These are phyloP conservation scores for Saccharomyces hybrid DNA, from an alignment of 1,139 yeast species.

Conservation along the genomic window DNA sequence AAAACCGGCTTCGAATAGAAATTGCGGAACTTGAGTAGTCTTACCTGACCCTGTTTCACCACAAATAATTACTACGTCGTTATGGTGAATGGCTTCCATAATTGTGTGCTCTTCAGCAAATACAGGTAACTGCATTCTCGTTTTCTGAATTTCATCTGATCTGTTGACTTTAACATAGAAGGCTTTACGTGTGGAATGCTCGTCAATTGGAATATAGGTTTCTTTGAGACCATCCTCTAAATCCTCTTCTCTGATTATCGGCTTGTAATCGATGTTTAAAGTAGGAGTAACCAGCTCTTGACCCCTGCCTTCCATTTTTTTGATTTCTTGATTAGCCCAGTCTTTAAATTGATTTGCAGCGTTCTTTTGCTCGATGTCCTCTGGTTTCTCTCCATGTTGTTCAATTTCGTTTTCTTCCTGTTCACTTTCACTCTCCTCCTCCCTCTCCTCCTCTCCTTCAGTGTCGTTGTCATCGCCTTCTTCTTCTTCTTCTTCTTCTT, in stretches of 20 bases:
- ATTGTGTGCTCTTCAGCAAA: slow-evolving; percentile 84
- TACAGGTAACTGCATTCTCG: slow-evolving; percentile 74
- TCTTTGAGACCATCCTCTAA: slow-evolving; percentile 55
- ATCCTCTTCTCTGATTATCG: slow-evolving; percentile 53
- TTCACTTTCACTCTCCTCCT: no score
- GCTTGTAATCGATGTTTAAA: slow-evolving; percentile 43
- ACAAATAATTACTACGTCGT: slow-evolving; percentile 84
- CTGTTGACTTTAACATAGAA: slow-evolving; percentile 63
- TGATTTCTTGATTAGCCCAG: slow-evolving; percentile 46
- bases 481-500: slow-evolving; percentile 14
- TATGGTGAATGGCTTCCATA: slow-evolving; percentile 93
- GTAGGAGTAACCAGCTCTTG: slow-evolving; percentile 41
- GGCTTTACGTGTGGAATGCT: slow-evolving; percentile 49
- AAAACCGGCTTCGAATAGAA: slow-evolving; percentile 80
- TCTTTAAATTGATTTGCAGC: slow-evolving; percentile 42
- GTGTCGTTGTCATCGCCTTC: no score
- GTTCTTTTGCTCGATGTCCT: slow-evolving; percentile 7
- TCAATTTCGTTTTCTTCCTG: no score
- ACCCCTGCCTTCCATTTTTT: slow-evolving; percentile 52
- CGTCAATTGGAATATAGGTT: slow-evolving; percentile 49
- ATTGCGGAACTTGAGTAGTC: slow-evolving; percentile 72
- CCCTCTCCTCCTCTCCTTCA: no score
- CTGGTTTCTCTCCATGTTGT: no score
- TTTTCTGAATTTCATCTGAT: slow-evolving; percentile 52
- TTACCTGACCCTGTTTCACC: slow-evolving; percentile 91